A percentile compares a stretch with the other conserved stretches of the same genome.
phyloP scores from a whole-genome alignment of 257 asterid genomes.

The Gentiana straminea region DNA sequence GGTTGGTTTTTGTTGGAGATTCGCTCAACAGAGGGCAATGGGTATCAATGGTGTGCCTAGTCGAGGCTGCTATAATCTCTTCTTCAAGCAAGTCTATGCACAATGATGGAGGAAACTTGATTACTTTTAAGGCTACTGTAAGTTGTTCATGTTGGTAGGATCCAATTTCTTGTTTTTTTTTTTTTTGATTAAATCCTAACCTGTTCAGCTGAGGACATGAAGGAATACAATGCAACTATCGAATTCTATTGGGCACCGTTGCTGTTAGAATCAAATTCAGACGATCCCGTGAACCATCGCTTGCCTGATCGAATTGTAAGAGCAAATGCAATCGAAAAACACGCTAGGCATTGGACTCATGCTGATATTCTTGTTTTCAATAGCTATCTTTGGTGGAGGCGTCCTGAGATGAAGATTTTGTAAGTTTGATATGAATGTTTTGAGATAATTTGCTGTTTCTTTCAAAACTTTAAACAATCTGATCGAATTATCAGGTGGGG shows the following conservation, averaged over 20 bases:
- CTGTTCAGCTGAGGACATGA: slow-evolving; percentile 2
- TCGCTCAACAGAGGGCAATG: slow-evolving; percentile 55
- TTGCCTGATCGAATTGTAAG: slow-evolving; percentile 19
- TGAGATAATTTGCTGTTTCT: not conserved
- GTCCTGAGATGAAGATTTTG: slow-evolving; percentile 28
- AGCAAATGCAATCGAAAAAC: slow-evolving; percentile 37
- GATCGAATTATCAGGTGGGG: slow-evolving; percentile 38
- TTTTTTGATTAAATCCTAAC: not conserved
- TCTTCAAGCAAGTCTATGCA: slow-evolving; percentile 20
- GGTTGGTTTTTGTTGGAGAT: slow-evolving; percentile 54
- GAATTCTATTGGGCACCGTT: slow-evolving; percentile 67
- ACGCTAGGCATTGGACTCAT: slow-evolving; percentile 43
- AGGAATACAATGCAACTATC: slow-evolving; percentile 55
- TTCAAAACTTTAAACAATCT: not conserved
- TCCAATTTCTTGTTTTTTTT: not conserved
- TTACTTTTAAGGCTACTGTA: slow-evolving; percentile 33
- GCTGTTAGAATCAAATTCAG: slow-evolving; percentile 51
- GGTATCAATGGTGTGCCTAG: slow-evolving; percentile 52
- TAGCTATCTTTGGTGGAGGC: slow-evolving; percentile 50
- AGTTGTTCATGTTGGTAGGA: slow-evolving; percentile 3
- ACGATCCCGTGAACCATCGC: slow-evolving; percentile 24
- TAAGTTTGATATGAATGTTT: slow-evolving; percentile 18
- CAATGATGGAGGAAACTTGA: slow-evolving; percentile 22
- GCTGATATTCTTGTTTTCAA: slow-evolving; percentile 56
- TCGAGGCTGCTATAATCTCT: slow-evolving; percentile 25